Evolutionary conservation across 78 protist species (phyloP).

Genomic region (Bigelowiella natans): DNA sequence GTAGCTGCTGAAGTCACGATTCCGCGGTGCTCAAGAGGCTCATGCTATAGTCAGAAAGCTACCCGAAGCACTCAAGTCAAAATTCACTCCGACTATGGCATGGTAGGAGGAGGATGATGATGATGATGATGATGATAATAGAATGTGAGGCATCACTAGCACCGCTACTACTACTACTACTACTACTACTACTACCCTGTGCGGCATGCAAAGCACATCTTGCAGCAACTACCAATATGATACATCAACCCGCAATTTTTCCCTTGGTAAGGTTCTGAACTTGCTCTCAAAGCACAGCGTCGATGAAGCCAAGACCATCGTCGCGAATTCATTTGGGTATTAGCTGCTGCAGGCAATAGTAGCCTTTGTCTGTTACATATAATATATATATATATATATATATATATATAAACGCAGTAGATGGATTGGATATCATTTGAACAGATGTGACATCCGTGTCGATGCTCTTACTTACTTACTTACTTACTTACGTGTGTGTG

Average conservation of each 20-base stretch:
- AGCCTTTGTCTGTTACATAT: neutral
- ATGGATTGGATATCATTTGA: neutral
- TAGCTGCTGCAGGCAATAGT: too few relatives aligned
- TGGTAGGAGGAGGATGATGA: too few relatives aligned
- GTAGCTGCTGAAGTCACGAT: neutral
- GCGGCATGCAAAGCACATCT: too few relatives aligned
- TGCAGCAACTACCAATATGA: too few relatives aligned
- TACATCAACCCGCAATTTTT: too few relatives aligned
- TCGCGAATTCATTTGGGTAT: neutral
- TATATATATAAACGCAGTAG: neutral
- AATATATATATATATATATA: neutral
- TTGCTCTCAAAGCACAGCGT: neutral
- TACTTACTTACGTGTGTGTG: too few relatives aligned
- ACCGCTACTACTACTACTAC: too few relatives aligned
- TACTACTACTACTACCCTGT: too few relatives aligned
- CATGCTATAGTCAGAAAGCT: neutral
- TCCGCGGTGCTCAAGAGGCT: neutral
- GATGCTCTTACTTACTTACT: too few relatives aligned
- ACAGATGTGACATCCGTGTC: neutral
- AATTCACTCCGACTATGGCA: neutral
- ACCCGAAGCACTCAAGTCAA: neutral
- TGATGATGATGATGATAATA: too few relatives aligned
- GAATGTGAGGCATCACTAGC: too few relatives aligned
- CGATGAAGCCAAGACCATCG: neutral
- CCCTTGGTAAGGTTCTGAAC: neutral